phyloP scores from a whole-genome alignment of 306 rosid genomes.

The Aeschynomene evenia region DNA sequence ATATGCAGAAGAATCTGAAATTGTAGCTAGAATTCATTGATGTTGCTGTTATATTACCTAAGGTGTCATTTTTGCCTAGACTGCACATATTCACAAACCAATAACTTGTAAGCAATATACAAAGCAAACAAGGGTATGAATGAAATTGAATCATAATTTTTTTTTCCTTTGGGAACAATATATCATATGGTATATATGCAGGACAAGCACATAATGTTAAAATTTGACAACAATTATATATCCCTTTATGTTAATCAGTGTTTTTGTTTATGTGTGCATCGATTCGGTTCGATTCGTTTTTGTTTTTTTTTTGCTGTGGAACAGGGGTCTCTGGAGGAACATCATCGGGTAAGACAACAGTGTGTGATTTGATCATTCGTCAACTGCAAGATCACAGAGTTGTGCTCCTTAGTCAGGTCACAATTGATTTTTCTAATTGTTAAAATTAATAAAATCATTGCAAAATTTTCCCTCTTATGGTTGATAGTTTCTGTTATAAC shows the following conservation, averaged over 20 bases:
- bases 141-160: slow-evolving; percentile 25
- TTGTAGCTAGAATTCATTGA: slow-evolving; percentile 72
- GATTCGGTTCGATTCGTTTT: background rate
- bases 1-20: slow-evolving; percentile 53
- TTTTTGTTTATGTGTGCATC: background rate
- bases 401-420: slow-evolving; percentile 46
- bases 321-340: slow-evolving; percentile 60
- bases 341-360: slow-evolving; percentile 55
- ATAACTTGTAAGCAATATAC: slow-evolving; percentile 24
- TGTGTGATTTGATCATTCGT: slow-evolving; percentile 52
- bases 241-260: background rate
- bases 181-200: too few species aligned
- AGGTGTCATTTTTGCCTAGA: slow-evolving; percentile 59
- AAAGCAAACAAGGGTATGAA: background rate
- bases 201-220: too few species aligned
- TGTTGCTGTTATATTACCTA: slow-evolving; percentile 60
- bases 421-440: slow-evolving; percentile 4
- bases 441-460: background rate
- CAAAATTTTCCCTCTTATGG: background rate
- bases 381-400: slow-evolving; percentile 59
- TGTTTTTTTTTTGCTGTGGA: slow-evolving; percentile 2
- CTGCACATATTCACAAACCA: slow-evolving; percentile 44
- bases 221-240: too few species aligned
- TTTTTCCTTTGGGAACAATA: too few species aligned
- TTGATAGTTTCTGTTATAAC: too few species aligned